Base-by-base conservation (phyloP, 345 rosid genomes). In the Moricandia moricandioides region DNA sequence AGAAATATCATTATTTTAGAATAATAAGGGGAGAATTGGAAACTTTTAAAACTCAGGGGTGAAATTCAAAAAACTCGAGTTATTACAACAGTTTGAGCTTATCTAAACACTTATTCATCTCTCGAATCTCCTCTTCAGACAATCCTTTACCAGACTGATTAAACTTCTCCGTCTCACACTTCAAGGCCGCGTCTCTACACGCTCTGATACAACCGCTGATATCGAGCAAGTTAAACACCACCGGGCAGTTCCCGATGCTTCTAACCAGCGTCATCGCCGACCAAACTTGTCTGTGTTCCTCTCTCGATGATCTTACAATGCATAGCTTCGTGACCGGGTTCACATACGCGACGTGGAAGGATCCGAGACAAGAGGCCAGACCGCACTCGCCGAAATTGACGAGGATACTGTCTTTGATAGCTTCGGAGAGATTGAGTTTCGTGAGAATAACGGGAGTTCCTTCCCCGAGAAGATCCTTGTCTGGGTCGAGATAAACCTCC, bases 311-410 rank as follows among this genome's bases (percentile, higher is more conserved):
- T 84, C 97, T 84, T 56, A 94, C 78, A 3, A 94, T 80, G 51
- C 88, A 86, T 2, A 86, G 55, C 83, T 90, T 91, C 10, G 97
- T 91, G 17, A 85, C 78, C 3, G 93, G 92, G 70, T 91, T 91
- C 73, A 86, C 86, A 73, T 90, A 88, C 71, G 89, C 90, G 33
- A 91, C 95, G 31, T 88, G 91, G 60, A 89, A 80, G 0, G 94
- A 88, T 67, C 91, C 88, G 39, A 87, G 76, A 4, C 87, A 86
- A 12, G 92, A 91, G 13, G 88, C 91, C 40, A 91, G 72, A 77
- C 96, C 88, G 52, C 88, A 94, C 73, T 90, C 95, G 5, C 91
- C 91, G 73, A 88, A 88, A 79, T 87, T 91, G n/a, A 83, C 69
- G 57, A 83, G 87, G 80, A 93, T 78, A 75, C 86, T 88, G 61